Evolutionary conservation across 352 stramenopile genomes (phyloP), one percentile per base, ranked within the genome.

Genomic region (Phytophthora pinifolia): DNA sequence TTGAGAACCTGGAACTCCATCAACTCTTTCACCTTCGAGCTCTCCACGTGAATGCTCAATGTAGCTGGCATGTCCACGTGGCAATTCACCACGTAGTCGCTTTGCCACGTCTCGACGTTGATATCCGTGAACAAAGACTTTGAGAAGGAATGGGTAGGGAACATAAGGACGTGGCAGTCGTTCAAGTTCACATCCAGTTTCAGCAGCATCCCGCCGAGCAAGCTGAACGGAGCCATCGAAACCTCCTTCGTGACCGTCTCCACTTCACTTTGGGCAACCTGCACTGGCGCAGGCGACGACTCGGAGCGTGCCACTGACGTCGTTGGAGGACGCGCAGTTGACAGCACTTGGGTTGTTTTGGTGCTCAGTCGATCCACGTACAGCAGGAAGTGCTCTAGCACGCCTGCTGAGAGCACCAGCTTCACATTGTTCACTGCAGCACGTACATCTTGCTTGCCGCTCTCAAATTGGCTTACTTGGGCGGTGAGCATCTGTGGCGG

Each of bases 351-450:
- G 41, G 64, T 79, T 12, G 74, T 65, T 17, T 72, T 78, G 25
- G 73, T 84, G 32, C 43, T 80, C 15, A 88, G 43, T 5, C 76
- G 76, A 60, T 89, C 79, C 8, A 82, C 56, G 36, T 77, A 88
- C 46, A 88, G 55, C 44, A 90, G 41, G 44, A 90, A 88, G 47
- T 79, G 52, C 49, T 90, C 77, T 4, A 90, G 67, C 12, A 70
- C 75, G 15, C 66, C 45, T 6, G 69, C 69, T 43, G 66, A 70
- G 4, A 70, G 45, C 20, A 86, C 54, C 25, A 88, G 34, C 25
- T 74, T 76, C 25, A 85, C 45, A 33, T 83, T 79, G 37, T 76
- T 84, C 43, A 86, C 38, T 3, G 48, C 39, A 43, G 69, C 68
- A 22, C 70, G 58, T 15, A 86, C 57, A 39, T 67, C 50, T 25